phyloP scores from a whole-genome alignment of 2,329 filamentous ascomycete species.

The Penicillium thymicola region DNA sequence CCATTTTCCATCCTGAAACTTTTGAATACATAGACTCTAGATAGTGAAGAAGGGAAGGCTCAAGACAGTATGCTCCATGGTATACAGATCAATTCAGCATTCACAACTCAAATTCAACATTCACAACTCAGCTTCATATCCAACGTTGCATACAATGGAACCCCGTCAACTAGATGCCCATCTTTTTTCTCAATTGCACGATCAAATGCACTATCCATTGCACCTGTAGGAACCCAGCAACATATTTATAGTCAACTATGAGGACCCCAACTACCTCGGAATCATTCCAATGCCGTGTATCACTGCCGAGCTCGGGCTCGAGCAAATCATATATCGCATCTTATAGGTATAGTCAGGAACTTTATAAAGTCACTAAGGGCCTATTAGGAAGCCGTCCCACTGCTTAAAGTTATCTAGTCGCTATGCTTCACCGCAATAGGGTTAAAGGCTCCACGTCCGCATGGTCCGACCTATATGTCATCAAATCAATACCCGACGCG shows the following conservation, averaged over 20 bases:
- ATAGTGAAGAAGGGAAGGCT: too few relatives aligned
- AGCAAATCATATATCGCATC: neutral
- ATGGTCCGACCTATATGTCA: neutral
- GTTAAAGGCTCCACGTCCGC: neutral
- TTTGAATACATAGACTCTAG: too few relatives aligned
- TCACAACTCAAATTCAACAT: too few relatives aligned
- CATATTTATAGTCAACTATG: neutral
- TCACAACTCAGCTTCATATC: too few relatives aligned
- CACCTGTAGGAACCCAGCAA: neutral
- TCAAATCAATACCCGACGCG: neutral
- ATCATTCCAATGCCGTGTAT: neutral
- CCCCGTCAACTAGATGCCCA: too few relatives aligned
- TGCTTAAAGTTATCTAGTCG: neutral
- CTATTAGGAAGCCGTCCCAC: neutral
- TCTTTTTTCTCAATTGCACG: neutral
- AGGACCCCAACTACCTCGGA: neutral
- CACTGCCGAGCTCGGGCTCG: too few relatives aligned
- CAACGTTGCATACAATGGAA: too few relatives aligned
- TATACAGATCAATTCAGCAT: too few relatives aligned
- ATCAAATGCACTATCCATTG: too few relatives aligned
- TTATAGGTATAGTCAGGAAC: neutral
- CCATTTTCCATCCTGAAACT: too few relatives aligned
- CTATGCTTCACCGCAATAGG: neutral
- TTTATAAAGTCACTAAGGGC: neutral
- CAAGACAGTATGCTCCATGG: too few relatives aligned